Percentiles rank a stretch among this genome's conserved stretches.
Evolutionary conservation across 805 yeast species (phyloP).

Genomic region (Lipomyces yamadae): DNA sequence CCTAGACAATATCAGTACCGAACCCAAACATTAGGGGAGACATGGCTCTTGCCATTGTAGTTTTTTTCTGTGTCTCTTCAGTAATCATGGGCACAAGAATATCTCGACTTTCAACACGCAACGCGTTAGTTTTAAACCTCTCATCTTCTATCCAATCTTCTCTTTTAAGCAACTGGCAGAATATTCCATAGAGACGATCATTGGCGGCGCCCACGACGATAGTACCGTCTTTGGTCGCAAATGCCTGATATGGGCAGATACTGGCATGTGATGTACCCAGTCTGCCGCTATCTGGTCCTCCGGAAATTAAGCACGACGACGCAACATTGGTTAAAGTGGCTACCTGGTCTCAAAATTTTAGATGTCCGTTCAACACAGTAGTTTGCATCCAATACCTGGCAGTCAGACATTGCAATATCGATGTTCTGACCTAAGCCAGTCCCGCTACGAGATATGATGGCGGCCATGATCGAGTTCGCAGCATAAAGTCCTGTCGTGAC

Average conservation of each 20-base stretch:
- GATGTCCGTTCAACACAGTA: no score
- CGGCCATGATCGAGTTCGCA: no score
- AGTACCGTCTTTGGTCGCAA: conserved; percentile 47
- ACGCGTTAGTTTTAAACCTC: conserved; percentile 46
- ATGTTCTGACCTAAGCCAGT: conserved; percentile 50
- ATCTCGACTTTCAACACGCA: conserved; percentile 47
- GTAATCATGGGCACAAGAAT: conserved; percentile 45
- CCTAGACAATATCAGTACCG: conserved; percentile 21
- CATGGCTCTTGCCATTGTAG: no score
- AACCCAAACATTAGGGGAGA: background rate
- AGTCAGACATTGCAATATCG: conserved; percentile 48
- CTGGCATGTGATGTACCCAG: conserved; percentile 52
- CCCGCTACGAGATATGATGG: background rate
- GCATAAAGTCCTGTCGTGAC: no score
- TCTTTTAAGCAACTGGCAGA: conserved; percentile 45
- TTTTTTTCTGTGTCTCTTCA: conserved; percentile 41
- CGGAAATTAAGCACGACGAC: conserved; percentile 22
- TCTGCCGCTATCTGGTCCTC: conserved; percentile 49
- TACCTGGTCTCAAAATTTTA: no score
- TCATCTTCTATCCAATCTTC: conserved; percentile 49
- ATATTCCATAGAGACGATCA: conserved; percentile 46
- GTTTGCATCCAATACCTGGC: conserved; percentile 48
- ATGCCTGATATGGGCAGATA: conserved; percentile 51
- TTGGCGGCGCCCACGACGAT: conserved; percentile 53
- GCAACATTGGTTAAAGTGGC: no score